These are phyloP conservation scores for Nicotiana tomentosiformis DNA, from an alignment of 257 asterid genomes.

Conservation along the genomic window DNA sequence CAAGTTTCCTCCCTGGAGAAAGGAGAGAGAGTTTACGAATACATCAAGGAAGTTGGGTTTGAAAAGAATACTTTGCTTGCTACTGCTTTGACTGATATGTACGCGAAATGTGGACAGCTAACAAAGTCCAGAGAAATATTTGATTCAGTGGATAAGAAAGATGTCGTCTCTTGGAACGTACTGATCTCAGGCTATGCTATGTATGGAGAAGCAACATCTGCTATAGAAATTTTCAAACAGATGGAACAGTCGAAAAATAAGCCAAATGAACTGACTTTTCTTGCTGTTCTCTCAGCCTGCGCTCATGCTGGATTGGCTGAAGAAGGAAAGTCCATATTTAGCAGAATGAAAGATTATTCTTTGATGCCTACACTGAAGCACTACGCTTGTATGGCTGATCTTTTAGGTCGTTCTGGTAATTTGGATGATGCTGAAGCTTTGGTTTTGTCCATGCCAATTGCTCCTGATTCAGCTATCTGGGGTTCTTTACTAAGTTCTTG, in stretches of 20 bases:
- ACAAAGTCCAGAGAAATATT: slow-evolving; percentile 51
- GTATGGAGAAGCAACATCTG: slow-evolving; percentile 59
- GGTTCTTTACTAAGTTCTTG: slow-evolving; percentile 73
- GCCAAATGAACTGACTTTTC: slow-evolving; percentile 66
- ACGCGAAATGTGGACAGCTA: slow-evolving; percentile 70
- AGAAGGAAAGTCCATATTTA: slow-evolving; percentile 48
- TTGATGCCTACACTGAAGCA: slow-evolving; percentile 57
- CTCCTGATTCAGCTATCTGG: slow-evolving; percentile 71
- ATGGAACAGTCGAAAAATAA: slow-evolving; percentile 43
- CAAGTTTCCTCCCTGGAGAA: slow-evolving; percentile 45
- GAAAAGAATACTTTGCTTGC: slow-evolving; percentile 38
- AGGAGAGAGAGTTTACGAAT: slow-evolving; percentile 45
- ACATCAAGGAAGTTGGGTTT: slow-evolving; percentile 34
- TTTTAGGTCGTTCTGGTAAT: slow-evolving; percentile 56
- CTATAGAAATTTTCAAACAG: slow-evolving; percentile 41
- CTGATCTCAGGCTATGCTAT: slow-evolving; percentile 74
- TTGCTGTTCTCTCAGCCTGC: slow-evolving; percentile 67
- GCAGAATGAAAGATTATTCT: slow-evolving; percentile 44
- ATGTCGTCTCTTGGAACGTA: slow-evolving; percentile 63
- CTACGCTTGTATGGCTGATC: slow-evolving; percentile 76
- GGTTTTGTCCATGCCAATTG: slow-evolving; percentile 56
- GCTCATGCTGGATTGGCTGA: slow-evolving; percentile 68
- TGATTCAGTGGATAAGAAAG: slow-evolving; percentile 42
- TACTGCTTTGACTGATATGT: slow-evolving; percentile 71
- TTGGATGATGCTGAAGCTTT: slow-evolving; percentile 61